A percentile compares a stretch with the other conserved stretches of the same genome.
These are phyloP conservation scores for Ceratobasidium sp. DNA, from an alignment of 1,284 basidiomycete species.

Conservation along the genomic window DNA sequence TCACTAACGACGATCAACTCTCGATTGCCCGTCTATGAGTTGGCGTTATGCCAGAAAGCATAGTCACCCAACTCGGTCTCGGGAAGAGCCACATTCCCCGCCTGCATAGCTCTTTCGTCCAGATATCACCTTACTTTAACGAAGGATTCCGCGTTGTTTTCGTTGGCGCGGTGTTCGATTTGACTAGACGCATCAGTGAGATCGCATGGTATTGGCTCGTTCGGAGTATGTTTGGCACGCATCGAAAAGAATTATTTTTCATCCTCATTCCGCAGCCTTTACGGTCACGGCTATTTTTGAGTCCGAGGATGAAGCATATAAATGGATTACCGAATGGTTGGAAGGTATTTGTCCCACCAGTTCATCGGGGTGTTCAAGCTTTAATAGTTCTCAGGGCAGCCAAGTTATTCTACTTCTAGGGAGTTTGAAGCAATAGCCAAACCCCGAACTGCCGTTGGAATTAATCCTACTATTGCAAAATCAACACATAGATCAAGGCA, in stretches of 20 bases:
- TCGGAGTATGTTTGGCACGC: neutral
- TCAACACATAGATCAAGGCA: no score
- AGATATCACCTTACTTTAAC: conserved; percentile 3
- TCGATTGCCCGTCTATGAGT: neutral
- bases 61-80: conserved; percentile 1
- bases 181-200: conserved; percentile 7
- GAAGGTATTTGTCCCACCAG: conserved; percentile 21
- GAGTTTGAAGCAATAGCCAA: conserved; percentile 26
- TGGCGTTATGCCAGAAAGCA: neutral
- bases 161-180: conserved; percentile 22
- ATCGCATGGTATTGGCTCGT: conserved; percentile 6
- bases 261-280: neutral
- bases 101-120: neutral
- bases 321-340: conserved; percentile 29
- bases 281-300: conserved; percentile 22
- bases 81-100: neutral
- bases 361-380: neutral
- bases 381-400: neutral
- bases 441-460: neutral
- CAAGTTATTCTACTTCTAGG: neutral
- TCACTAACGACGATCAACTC: no score
- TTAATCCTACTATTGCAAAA: neutral
- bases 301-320: conserved; percentile 10
- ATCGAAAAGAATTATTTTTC: no score
- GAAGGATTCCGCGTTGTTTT: conserved; percentile 21